Evolutionary conservation across 768 basidiomycete species (phyloP).

Genomic region (Pleurotus tuoliensis): DNA sequence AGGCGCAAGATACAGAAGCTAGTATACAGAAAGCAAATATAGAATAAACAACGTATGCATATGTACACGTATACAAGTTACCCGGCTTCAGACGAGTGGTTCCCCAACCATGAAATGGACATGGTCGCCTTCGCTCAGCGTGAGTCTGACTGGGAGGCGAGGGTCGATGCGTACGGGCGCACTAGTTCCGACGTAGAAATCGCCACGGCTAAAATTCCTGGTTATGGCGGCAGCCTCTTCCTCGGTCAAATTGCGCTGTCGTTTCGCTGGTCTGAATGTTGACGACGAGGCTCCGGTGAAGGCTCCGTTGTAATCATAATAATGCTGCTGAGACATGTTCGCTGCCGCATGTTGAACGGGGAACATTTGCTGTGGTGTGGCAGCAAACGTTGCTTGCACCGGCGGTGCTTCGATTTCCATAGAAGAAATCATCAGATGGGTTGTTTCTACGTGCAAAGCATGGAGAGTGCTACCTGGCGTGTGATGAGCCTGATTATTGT

Average conservation of each 20-base stretch:
- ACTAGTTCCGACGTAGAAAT: slow-evolving; percentile 78
- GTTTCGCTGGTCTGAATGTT: slow-evolving; percentile 77
- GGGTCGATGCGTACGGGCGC: slow-evolving; percentile 84
- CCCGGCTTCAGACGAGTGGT: slow-evolving; percentile 26
- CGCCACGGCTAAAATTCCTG: slow-evolving; percentile 75
- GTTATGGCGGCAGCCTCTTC: slow-evolving; percentile 83
- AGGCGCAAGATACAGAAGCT: neutral
- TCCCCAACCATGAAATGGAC: slow-evolving; percentile 62
- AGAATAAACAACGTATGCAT: neutral
- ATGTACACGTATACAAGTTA: neutral
- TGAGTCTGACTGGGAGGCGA: slow-evolving; percentile 72
- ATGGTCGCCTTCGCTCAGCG: slow-evolving; percentile 78
- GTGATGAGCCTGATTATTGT: slow-evolving; percentile 26
- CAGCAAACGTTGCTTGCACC: slow-evolving; percentile 32
- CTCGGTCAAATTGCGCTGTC: slow-evolving; percentile 75
- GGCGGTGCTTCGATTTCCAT: slow-evolving; percentile 23
- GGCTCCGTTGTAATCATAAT: slow-evolving; percentile 74
- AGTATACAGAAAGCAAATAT: neutral
- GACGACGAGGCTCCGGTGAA: slow-evolving; percentile 67
- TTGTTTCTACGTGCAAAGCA: neutral
- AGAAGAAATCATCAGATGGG: slow-evolving; percentile 9
- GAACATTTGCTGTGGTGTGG: slow-evolving; percentile 42
- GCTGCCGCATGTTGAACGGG: slow-evolving; percentile 37
- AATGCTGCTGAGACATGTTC: slow-evolving; percentile 58
- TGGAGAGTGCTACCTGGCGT: slow-evolving; percentile 7